Conservation (phyloP, 2,329 filamentous ascomycete genomes). For the Aspergillus clavatus region DNA sequence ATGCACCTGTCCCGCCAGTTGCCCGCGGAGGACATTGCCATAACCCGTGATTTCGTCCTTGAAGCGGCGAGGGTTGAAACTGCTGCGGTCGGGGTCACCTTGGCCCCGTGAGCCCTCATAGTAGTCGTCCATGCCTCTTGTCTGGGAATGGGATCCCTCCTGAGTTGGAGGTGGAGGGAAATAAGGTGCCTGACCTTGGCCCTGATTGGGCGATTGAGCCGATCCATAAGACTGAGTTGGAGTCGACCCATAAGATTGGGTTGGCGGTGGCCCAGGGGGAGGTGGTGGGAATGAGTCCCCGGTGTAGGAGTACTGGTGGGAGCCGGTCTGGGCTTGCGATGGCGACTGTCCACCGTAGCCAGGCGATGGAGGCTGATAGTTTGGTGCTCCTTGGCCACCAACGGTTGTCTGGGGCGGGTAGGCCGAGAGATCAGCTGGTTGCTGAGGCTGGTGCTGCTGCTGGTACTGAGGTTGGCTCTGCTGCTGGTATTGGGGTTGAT, state of each 20-base stretch:
- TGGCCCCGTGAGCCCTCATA: constrained; percentile 31
- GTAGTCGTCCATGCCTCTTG: constrained; percentile 31
- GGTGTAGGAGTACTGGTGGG: constrained; percentile 25
- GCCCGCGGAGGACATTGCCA: constrained; percentile 35
- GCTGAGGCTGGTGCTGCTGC: constrained; percentile 15
- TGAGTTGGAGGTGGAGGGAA: constrained; percentile 41
- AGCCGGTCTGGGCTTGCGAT: constrained; percentile 7
- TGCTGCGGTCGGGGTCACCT: constrained; percentile 32
- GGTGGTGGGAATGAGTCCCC: constrained; percentile 38
- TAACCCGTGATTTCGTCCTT: constrained; percentile 36
- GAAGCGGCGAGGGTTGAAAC: constrained; percentile 32
- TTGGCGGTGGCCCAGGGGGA: constrained; percentile 32
- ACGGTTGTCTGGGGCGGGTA: constrained; percentile 1
- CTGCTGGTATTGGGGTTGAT: constrained; percentile 8
- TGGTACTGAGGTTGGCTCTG: constrained; percentile 15
- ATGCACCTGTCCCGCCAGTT: constrained; percentile 41
- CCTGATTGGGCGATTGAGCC: constrained; percentile 2
- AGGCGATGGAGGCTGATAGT: constrained; percentile 6
- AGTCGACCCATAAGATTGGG: too few relatives aligned
- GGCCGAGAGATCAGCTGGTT: neutral
- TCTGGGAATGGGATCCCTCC: constrained; percentile 26
- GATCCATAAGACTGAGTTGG: constrained; percentile 6
- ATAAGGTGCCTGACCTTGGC: constrained; percentile 33
- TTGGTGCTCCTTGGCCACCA: neutral
- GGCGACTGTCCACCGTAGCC: constrained; percentile 8